A percentile compares a stretch with the other conserved stretches of the same genome.
Conservation (phyloP, 2,329 filamentous ascomycete genomes). For the Pestalotiopsis sp. region DNA sequence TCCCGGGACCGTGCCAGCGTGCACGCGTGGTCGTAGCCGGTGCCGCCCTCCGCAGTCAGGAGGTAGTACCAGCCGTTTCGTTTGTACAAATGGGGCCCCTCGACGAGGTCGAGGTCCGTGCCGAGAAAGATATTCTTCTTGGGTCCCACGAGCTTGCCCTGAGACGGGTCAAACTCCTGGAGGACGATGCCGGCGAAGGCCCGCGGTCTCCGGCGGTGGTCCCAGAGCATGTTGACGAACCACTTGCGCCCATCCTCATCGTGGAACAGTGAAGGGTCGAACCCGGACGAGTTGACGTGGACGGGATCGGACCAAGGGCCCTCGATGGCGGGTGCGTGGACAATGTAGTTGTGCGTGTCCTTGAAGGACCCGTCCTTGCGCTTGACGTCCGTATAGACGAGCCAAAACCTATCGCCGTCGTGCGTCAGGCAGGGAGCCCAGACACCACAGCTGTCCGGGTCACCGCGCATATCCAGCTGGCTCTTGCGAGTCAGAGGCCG, state of each 20-base stretch:
- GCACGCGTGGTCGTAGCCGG: slow-evolving; percentile 61
- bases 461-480: slow-evolving; percentile 59
- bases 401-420: slow-evolving; percentile 61
- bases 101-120: slow-evolving; percentile 55
- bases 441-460: slow-evolving; percentile 62
- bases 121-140: slow-evolving; percentile 57
- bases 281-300: slow-evolving; percentile 62
- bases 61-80: slow-evolving; percentile 62
- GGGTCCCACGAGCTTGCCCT: slow-evolving; percentile 54
- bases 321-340: slow-evolving; percentile 52
- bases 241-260: slow-evolving; percentile 58
- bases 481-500: slow-evolving; percentile 50
- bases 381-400: slow-evolving; percentile 68
- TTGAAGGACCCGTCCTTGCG: slow-evolving; percentile 68
- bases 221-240: slow-evolving; percentile 60
- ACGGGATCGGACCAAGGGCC: slow-evolving; percentile 65
- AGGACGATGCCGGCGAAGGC: slow-evolving; percentile 58
- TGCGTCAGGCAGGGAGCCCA: slow-evolving; percentile 67
- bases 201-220: slow-evolving; percentile 50
- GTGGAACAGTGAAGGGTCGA: slow-evolving; percentile 63
- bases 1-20: slow-evolving; percentile 56
- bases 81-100: slow-evolving; percentile 62
- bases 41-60: slow-evolving; percentile 61
- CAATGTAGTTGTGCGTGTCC: slow-evolving; percentile 66
- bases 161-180: slow-evolving; percentile 56